A percentile compares a stretch with the other conserved stretches of the same genome.
Evolutionary conservation across 805 yeast genomes (phyloP).

Genomic region (Cyberlindnera mycetangii): DNA sequence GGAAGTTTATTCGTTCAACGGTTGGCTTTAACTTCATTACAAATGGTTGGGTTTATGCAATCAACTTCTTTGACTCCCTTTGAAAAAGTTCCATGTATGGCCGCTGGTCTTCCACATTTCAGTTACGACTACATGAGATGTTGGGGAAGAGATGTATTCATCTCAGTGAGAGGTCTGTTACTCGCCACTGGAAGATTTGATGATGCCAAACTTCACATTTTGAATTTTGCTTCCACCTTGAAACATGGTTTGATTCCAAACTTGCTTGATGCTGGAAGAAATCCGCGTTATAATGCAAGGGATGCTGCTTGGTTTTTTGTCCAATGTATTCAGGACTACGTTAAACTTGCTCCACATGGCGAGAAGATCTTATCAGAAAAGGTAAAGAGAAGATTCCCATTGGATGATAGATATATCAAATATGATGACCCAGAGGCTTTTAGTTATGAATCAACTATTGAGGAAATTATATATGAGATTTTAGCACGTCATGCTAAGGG

Average conservation of each 20-base stretch:
- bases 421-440: constrained; percentile 74
- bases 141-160: constrained; percentile 97
- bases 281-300: constrained; percentile 93
- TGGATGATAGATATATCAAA: constrained; percentile 76
- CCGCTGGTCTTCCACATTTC: constrained; percentile 97
- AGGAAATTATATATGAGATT: constrained; percentile 80
- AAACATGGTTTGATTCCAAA: constrained; percentile 96
- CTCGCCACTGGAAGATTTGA: constrained; percentile 74
- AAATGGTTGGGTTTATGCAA: constrained; percentile 75
- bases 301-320: constrained; percentile 96
- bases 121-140: constrained; percentile 90
- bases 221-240: constrained; percentile 84
- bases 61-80: constrained; percentile 74
- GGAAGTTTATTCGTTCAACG: constrained; percentile 76
- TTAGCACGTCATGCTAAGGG: constrained; percentile 87
- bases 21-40: constrained; percentile 77
- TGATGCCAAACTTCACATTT: constrained; percentile 76
- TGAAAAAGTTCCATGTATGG: constrained; percentile 66
- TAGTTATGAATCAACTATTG: constrained; percentile 61
- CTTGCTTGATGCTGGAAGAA: constrained; percentile 85
- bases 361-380: constrained; percentile 59
- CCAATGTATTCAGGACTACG: constrained; percentile 85
- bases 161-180: constrained; percentile 78
- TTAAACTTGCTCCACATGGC: constrained; percentile 66
- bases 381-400: constrained; percentile 82